Evolutionary conservation across 73 alveolate genomes (phyloP), one percentile per base, ranked within the genome.

Genomic region (Tetrahymena borealis): DNA sequence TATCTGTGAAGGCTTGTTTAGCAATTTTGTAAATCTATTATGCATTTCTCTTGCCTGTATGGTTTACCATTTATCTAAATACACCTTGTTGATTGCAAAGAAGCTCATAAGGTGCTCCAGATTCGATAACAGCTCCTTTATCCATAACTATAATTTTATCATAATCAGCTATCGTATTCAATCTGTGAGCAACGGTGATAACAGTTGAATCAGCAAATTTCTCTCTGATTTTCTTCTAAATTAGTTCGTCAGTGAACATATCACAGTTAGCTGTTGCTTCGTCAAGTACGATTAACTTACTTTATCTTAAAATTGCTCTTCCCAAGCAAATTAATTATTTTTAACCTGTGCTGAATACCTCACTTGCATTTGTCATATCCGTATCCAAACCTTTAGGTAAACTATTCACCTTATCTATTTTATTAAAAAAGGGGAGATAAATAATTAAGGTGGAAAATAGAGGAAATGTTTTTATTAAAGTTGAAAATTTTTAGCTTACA

Each of bases 261-360:
- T 98, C 99, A 79, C 97, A 97, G 93, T 97, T 98, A 90, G 99
- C 99, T 11, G 99, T 98, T 78, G 99, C 99, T 94, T 98, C 99
- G 94, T 98, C 99, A 90, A 98, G 96, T 41, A 98, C 85, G 9
- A 98, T 97, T 3, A 98, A 94, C 91, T 97, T 96, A 93, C 95
- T 98, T 90, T 95, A 97, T 78, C 98, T 94, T 78, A 98, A 94
- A 39, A 98, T 94, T 16, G 98, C 97, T 91, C 99, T 94, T 1
- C 98, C 97, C 77, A 98, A 95, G 94, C 99, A 98, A 36, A 98
- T 94, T 38, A 98, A 96, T 94, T 98, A 97, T 93, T 96, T 97
- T 94, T 98, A 97, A 35, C 99, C 99, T 33, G 96, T 97, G 9
- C 98, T 96, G 79, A 97, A 96, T 37, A 91, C 39, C 4, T 78